Base-by-base conservation (phyloP, 441 rosid species). In the Lepidium campestre region DNA sequence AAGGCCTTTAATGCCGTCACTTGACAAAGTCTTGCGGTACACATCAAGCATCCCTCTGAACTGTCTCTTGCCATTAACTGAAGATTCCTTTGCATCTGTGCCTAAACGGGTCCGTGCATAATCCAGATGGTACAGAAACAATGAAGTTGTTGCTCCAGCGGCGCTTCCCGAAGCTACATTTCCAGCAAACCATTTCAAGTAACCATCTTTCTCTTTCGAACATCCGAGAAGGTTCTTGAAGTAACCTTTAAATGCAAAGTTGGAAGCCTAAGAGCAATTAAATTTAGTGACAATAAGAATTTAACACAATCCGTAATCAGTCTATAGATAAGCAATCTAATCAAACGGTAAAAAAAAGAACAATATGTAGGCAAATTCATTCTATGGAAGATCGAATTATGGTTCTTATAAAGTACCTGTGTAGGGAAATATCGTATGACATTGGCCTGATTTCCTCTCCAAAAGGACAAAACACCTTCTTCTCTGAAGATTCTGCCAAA, bases 221-320 rank as follows among this genome's bases (percentile, higher is more conserved):
- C 65, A 42, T 34, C 91, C 93, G 39, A 89, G 82, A 69, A 77
- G 62, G 82, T 73, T 78, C 79, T 84, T 91, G 86, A 80, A 91
- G 85, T 91, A 91, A 79, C 91, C 96, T 79, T 89, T 93, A 71
- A 87, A 89, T 60, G 98, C 98, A 75, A 93, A 89, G 84, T 91
- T 91, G 86, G 87, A 93, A 71, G 96, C 98, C 98, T 89, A 84
- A 22, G 79, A 78, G 83, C 77, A 93, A 83, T 71, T 65, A 68
- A 80, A 78, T 80, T 84, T 72, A 84, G 78, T 68, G 69, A 71
- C 37, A 55, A 76, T 53, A 66, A 57, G 37, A 37, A 66, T 10
- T 20, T 10, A 40, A 57, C 29, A 67, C 5, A 53, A 50, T 35
- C 35, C 25, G 7, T 13, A 19, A 3, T 14, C 44, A 20, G 6